Evolutionary conservation across 306 rosid genomes (phyloP).

Genomic region (Pyrus bretschneideri): DNA sequence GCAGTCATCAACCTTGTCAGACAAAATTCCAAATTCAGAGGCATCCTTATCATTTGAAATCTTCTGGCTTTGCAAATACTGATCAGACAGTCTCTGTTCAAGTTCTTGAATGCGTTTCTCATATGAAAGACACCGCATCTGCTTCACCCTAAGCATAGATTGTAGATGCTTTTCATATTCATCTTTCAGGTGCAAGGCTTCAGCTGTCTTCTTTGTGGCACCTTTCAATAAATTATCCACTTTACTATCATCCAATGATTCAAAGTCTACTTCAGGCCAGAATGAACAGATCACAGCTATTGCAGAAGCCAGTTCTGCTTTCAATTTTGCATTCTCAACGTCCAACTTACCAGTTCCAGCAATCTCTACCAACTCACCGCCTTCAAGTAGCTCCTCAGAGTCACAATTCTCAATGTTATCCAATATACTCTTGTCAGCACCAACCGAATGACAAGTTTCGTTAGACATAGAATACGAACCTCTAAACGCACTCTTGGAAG

Average conservation of each 20-base stretch:
- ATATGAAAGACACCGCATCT: conserved; percentile 70
- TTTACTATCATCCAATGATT: conserved; percentile 61
- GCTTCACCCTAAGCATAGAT: conserved; percentile 75
- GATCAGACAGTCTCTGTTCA: conserved; percentile 79
- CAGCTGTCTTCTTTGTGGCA: conserved; percentile 72
- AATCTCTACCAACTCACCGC: conserved; percentile 76
- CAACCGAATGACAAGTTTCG: conserved; percentile 54
- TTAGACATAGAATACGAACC: conserved; percentile 46
- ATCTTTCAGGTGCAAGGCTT: conserved; percentile 88
- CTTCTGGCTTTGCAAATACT: conserved; percentile 62
- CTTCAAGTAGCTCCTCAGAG: conserved; percentile 60
- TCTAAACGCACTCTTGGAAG: conserved; percentile 45
- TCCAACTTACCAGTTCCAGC: conserved; percentile 94
- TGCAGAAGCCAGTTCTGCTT: conserved; percentile 93
- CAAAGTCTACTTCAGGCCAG: conserved; percentile 55
- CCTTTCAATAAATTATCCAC: conserved; percentile 57
- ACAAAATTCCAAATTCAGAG: conserved; percentile 39
- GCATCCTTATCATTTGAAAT: conserved; percentile 37
- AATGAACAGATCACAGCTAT: conserved; percentile 75
- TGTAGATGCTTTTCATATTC: conserved; percentile 70
- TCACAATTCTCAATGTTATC: conserved; percentile 45
- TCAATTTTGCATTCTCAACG: conserved; percentile 96
- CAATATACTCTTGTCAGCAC: conserved; percentile 39
- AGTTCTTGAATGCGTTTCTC: conserved; percentile 92
- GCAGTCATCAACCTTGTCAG: conserved; percentile 44